A percentile compares a stretch with the other conserved stretches of the same genome.
Conservation (phyloP, 176 grass and related monocot species). For the Ensete ventricosum region DNA sequence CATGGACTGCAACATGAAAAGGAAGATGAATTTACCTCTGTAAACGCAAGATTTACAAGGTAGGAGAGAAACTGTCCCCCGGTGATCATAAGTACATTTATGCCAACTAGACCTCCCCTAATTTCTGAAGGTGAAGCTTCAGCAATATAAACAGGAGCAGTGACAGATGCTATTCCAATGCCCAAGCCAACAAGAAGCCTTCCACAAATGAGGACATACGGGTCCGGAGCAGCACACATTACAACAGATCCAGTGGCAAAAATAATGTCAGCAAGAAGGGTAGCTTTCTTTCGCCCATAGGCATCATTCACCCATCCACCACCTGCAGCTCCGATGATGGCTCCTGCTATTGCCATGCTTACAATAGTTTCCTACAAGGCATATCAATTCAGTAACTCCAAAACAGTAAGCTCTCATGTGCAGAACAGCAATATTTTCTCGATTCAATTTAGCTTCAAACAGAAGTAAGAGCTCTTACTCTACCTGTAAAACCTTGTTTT, state of each 20-base stretch:
- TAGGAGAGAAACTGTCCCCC: conserved; percentile 94
- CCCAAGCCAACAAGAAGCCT: conserved; percentile 84
- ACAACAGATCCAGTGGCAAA: conserved; percentile 71
- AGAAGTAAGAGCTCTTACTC: background rate
- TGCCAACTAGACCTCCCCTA: conserved; percentile 73
- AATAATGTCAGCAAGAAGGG: conserved; percentile 75
- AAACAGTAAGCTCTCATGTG: background rate
- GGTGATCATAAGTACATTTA: conserved; percentile 98
- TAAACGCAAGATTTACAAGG: conserved; percentile 94
- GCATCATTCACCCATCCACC: conserved; percentile 92
- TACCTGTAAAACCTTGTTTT: conserved; percentile 89
- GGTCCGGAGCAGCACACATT: conserved; percentile 64
- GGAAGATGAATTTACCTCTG: conserved; percentile 44
- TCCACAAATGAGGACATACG: conserved; percentile 71
- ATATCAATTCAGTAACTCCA: conserved; percentile 11
- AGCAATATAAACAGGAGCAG: conserved; percentile 82
- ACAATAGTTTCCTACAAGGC: conserved; percentile 87
- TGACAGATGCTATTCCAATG: conserved; percentile 77
- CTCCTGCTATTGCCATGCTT: conserved; percentile 91
- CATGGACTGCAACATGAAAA: background rate
- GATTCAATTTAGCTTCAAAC: background rate
- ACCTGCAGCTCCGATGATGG: conserved; percentile 71
- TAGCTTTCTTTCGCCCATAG: conserved; percentile 77
- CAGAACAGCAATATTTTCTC: background rate
- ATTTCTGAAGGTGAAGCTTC: conserved; percentile 93